These are phyloP conservation scores for Ocimum tenuiflorum DNA, from an alignment of 257 asterid species.

Conservation along the genomic window DNA sequence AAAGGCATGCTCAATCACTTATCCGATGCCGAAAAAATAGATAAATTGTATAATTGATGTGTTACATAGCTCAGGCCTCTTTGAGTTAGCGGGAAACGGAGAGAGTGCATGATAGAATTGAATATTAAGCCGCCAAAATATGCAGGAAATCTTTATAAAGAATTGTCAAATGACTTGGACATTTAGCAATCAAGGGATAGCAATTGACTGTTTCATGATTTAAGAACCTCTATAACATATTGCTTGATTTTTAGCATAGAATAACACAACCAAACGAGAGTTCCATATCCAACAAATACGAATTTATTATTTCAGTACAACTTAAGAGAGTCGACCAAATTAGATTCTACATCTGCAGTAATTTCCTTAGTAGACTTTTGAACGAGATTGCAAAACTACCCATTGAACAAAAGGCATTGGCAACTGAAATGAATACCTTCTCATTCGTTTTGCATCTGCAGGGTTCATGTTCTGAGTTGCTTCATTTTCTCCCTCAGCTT, in stretches of 20 bases:
- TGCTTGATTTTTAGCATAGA: not conserved
- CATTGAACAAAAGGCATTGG: not conserved
- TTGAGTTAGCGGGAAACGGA: no score
- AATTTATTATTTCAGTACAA: not conserved
- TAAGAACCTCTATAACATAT: not conserved
- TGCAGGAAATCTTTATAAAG: not conserved
- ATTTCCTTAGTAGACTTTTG: not conserved
- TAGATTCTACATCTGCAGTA: not conserved
- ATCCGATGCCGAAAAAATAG: no score
- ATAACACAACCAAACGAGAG: not conserved
- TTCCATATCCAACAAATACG: not conserved
- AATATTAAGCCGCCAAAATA: no score
- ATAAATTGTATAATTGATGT: no score
- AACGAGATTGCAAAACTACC: not conserved
- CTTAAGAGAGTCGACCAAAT: constrained; percentile 10
- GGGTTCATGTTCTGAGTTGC: constrained; percentile 51
- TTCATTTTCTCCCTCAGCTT: constrained; percentile 76
- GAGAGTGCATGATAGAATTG: no score
- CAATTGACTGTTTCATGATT: not conserved
- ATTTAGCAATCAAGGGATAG: not conserved
- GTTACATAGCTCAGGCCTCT: no score
- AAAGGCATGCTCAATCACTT: no score
- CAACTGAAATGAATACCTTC: constrained; percentile 54
- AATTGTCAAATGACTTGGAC: not conserved
- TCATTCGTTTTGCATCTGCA: constrained; percentile 71